Evolutionary conservation across 1,139 yeast genomes (phyloP), one percentile per base, ranked within the genome.

Genomic region (Wickerhamomyces sp.): DNA sequence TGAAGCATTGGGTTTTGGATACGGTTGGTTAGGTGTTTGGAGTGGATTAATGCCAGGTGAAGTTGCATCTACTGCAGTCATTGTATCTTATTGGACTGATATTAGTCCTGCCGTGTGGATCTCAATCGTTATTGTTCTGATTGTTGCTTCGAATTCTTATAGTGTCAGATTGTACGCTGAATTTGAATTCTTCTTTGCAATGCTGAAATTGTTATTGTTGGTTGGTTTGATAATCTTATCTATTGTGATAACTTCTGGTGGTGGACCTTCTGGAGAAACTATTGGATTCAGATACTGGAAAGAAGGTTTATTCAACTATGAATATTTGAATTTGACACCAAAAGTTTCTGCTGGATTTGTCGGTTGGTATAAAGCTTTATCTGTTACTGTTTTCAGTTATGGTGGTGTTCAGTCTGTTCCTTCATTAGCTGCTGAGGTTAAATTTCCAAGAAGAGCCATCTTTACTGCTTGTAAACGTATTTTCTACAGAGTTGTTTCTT

Each of bases 41-140:
- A 85, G 52, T 85, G 80, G 66, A 85, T 90, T 81, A 21, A 66
- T 81, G 40, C 89, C 94, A 0, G 63, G 81, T 42, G 92, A 84
- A 55, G 61, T 85, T 43, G 82, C 79, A 33, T 87, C 92, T 13
- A 84, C 88, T 6, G 74, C 89, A 1, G 70, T 82, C 60, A 74
- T 83, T 14, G 70, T 81, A 39, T 69, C 72, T 41, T 83, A 69
- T 58, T 83, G 90, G 90, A 70, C 76, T 35, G 57, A 65, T 3
- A 72, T 76, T 19, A 77, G 78, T 49, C 75, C 84, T 2, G 90
- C 79, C 22, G 80, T 80, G 1, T 81, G 82, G 59, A 77, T 76
- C 15, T 71, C 77, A 1, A 68, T 81, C 7, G 81, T 84, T 52
- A 81, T 76, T 50, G 59, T 74, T 0, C 50, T 78, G 6, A 72